These are phyloP conservation scores for Erodium texanum DNA, from an alignment of 441 rosid species.

Conservation along the genomic window DNA sequence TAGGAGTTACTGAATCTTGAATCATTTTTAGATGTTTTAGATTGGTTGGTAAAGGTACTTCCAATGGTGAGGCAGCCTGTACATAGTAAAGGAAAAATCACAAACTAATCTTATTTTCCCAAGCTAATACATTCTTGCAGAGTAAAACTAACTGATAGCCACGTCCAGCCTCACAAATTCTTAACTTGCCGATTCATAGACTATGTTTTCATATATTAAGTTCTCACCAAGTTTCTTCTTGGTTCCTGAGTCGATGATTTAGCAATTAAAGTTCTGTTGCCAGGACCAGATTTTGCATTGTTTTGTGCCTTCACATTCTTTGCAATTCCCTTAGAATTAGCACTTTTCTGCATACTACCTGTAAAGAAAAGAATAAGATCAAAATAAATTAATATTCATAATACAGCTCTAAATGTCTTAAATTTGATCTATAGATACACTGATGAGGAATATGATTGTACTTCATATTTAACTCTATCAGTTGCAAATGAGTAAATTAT, in stretches of 20 bases:
- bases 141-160: conserved; percentile 2
- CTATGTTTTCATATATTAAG: conserved; percentile 10
- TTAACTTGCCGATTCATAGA: conserved; percentile 11
- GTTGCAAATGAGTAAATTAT: neutral
- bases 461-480: neutral
- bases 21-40: conserved; percentile 26
- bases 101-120: neutral
- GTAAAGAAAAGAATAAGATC: conserved; percentile 20
- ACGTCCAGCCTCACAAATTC: conserved; percentile 13
- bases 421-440: neutral
- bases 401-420: neutral
- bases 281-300: conserved; percentile 34
- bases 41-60: conserved; percentile 28
- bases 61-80: conserved; percentile 34
- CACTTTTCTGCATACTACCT: conserved; percentile 36
- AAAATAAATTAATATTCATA: neutral
- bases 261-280: conserved; percentile 29
- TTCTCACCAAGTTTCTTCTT: conserved; percentile 55
- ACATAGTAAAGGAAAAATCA: conserved; percentile 13
- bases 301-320: conserved; percentile 23
- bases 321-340: conserved; percentile 30
- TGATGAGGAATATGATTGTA: neutral
- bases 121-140: neutral
- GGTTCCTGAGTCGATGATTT: conserved; percentile 42
- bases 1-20: conserved; percentile 26